Evolutionary conservation across 441 rosid genomes (phyloP).

Genomic region (Gossypium gossypioides): DNA sequence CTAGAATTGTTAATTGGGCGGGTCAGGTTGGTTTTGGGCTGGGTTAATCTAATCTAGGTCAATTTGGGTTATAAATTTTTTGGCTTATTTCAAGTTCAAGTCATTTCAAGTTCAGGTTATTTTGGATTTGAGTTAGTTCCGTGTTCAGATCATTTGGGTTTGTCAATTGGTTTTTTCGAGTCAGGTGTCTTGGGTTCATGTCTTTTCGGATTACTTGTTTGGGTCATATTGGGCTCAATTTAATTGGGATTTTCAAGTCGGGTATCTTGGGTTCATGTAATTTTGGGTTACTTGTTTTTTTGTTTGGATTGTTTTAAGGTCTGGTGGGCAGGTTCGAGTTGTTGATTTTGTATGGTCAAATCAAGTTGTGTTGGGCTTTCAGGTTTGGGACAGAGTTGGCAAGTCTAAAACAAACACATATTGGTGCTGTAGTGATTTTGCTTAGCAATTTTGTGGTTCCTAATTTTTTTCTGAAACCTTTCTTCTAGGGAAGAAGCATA

Average conservation of each 20-base stretch:
- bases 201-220: background rate
- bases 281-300: background rate
- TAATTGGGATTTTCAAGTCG: background rate
- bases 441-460: background rate
- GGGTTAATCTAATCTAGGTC: background rate
- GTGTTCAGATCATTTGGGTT: background rate
- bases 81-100: background rate
- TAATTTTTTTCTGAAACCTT: constrained; percentile 8
- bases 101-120: background rate
- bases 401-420: background rate
- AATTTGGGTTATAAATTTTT: background rate
- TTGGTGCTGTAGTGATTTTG: background rate
- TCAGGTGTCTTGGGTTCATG: background rate
- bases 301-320: background rate
- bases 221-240: background rate
- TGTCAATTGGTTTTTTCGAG: background rate
- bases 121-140: background rate
- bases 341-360: background rate
- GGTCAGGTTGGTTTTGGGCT: background rate
- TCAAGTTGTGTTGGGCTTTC: background rate
- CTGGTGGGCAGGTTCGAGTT: background rate
- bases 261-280: background rate
- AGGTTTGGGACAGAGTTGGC: background rate
- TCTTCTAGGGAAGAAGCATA: constrained; percentile 58
- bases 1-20: background rate